These are phyloP conservation scores for Pseudozyma pruni DNA, from an alignment of 1,284 basidiomycete genomes.

Conservation along the genomic window DNA sequence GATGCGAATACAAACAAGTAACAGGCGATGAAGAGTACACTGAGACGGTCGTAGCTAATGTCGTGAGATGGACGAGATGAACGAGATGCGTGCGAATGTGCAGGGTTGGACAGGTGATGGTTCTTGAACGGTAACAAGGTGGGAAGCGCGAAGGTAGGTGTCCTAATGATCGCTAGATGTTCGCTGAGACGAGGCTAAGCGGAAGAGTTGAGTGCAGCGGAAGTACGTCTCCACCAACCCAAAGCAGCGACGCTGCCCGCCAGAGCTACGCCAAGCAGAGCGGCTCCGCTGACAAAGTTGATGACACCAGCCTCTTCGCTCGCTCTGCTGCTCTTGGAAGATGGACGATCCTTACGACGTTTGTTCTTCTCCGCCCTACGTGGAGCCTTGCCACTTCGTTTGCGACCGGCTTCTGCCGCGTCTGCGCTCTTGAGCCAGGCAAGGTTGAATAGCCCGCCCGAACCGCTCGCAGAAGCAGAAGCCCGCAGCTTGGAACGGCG, in stretches of 20 bases:
- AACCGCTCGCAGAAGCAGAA: slow-evolving; percentile 3
- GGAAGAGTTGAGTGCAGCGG: slow-evolving; percentile 34
- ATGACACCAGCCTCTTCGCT: slow-evolving; percentile 36
- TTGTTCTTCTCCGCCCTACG: slow-evolving; percentile 23
- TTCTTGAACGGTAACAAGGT: too few species aligned
- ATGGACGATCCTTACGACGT: slow-evolving; percentile 20
- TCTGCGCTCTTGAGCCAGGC: slow-evolving; percentile 15
- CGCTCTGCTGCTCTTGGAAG: slow-evolving; percentile 5
- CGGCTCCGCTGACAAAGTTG: slow-evolving; percentile 52
- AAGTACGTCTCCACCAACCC: slow-evolving; percentile 50
- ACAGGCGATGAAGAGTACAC: neutral
- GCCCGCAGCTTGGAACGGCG: slow-evolving; percentile 14
- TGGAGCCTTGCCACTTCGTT: slow-evolving; percentile 19
- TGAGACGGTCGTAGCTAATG: neutral
- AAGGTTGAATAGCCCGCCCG: slow-evolving; percentile 23
- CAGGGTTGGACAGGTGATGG: neutral
- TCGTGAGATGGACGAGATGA: too few species aligned
- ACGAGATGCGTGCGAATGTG: neutral
- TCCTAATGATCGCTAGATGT: neutral
- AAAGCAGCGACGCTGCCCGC: slow-evolving; percentile 48
- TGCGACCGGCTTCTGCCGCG: slow-evolving; percentile 10
- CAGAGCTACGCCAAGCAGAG: slow-evolving; percentile 44
- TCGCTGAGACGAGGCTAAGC: slow-evolving; percentile 2
- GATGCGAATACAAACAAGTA: slow-evolving; percentile 12
- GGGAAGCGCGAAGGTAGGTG: too few species aligned